Base-by-base conservation (phyloP, 1,284 basidiomycete species). In the Irpex rosettiformis region DNA sequence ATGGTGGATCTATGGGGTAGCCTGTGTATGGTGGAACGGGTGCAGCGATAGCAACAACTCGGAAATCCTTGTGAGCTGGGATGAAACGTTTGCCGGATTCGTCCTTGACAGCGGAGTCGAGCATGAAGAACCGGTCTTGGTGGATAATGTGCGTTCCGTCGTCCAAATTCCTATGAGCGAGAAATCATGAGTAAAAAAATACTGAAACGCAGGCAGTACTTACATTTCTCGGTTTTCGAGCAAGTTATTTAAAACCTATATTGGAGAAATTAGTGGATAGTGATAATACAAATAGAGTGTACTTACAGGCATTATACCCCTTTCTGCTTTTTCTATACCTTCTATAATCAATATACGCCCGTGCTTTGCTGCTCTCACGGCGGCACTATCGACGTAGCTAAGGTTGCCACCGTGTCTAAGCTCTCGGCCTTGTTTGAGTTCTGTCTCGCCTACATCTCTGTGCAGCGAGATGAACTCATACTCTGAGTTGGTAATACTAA, bases 121-220 rank as follows among this genome's bases (percentile, higher is more conserved):
- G 69, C 52, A 81, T 77, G 6, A 77, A 76, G 62, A 79, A 80
- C 42, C 83, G 79, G 57, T 83, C 80, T 0, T 83, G 80, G 63
- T 87, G 85, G 25, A 88, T 78, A 48, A 88, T 85, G 78, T 93
- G 85, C 62, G 90, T 85, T 25, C 85, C 85, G 58, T 88, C 85
- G 61, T 86, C 85, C 25, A 88, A 69, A 60, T 88, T 86, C 77
- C 83, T 85, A n/a, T n/a, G n/a, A n/a, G n/a, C n/a, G n/a, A n/a
- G n/a, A n/a, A n/a, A n/a, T 60, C 3, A 45, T 8, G 37, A 8
- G 24, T 24, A 40, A n/a, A 54, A 3, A 56, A 25, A 21, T 52
- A 11, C 6, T 29, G 13, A 18, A 11, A 6, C n/a, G 24, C 27
- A 45, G 30, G 10, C 13, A 29, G 18, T n/a, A 53, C 73, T 58